These are phyloP conservation scores for Rhodotorula toruloides DNA, from an alignment of 768 basidiomycete genomes.

Conservation along the genomic window DNA sequence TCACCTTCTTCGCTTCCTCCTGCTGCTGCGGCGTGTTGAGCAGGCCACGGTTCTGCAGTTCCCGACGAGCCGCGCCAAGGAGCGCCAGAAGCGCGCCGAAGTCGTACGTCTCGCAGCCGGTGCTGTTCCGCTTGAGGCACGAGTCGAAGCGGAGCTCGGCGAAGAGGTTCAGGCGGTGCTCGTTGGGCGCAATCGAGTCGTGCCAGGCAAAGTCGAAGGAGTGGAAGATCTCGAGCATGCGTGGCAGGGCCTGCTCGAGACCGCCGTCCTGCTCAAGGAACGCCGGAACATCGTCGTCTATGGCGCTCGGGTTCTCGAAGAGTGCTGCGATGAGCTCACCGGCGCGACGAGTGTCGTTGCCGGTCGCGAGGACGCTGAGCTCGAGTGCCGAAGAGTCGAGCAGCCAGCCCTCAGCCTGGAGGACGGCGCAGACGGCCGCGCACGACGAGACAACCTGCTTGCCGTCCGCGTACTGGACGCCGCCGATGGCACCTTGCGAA, in stretches of 20 bases:
- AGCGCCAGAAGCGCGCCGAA: conserved; percentile 64
- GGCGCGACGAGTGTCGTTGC: conserved; percentile 65
- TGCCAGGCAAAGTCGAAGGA: conserved; percentile 84
- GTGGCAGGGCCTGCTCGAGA: conserved; percentile 63
- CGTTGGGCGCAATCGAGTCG: conserved; percentile 61
- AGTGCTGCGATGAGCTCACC: conserved; percentile 71
- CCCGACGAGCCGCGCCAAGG: conserved; percentile 58
- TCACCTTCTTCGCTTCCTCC: conserved; percentile 65
- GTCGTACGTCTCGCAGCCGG: conserved; percentile 79
- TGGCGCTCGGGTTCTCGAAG: conserved; percentile 57
- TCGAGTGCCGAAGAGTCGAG: conserved; percentile 82
- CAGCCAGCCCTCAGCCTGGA: conserved; percentile 75
- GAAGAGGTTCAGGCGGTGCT: conserved; percentile 58
- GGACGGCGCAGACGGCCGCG: conserved; percentile 62
- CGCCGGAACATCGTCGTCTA: conserved; percentile 47
- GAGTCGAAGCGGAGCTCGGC: conserved; percentile 62
- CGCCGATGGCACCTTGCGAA: conserved; percentile 51
- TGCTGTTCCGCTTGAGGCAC: conserved; percentile 62
- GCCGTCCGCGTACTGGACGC: conserved; percentile 67
- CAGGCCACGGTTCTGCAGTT: conserved; percentile 63
- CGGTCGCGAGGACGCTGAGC: conserved; percentile 74
- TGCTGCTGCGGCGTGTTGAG: conserved; percentile 56
- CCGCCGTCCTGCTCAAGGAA: conserved; percentile 53
- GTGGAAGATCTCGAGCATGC: conserved; percentile 81
- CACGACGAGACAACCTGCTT: conserved; percentile 60